Evolutionary conservation across 345 rosid genomes (phyloP), one percentile per base, ranked within the genome.

Genomic region (Excoecaria agallocha): DNA sequence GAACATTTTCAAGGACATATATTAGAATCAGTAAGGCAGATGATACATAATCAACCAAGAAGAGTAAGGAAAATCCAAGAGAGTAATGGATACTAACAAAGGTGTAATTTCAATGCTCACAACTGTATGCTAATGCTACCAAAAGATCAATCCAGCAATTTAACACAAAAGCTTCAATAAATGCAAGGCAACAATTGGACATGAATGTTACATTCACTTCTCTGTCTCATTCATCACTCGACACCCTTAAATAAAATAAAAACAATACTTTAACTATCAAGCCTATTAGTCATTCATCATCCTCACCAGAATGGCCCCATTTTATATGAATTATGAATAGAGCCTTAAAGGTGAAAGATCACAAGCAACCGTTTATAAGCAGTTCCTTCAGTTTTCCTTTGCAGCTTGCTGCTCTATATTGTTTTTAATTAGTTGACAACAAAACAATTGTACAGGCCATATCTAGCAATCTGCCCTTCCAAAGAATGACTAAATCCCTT

Each of bases 1-100:
- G 61, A 79, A 82, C 65, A 81, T 66, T 75, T 68, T 64, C 45
- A 71, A 19, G 48, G 11, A 64, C 38, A 24, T 35, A 56, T 64
- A 49, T 49, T 52, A 69, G 64, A 56, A 48, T 15, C 35, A 48
- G 51, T 58, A 58, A 57, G 19, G 58, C 73, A 72, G 22, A 39
- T 74, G 35, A n/a, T 49, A 35, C 22, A 66, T 22, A 62, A 60
- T 50, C 38, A 8, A 10, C 58, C 30, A 12, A 12, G n/a, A 54
- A 70, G 30, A 51, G 70, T 58, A 4, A 43, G 24, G 12, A 43
- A 52, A 30, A 24, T 43, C 51, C 16, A 17, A 69, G 24, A 17
- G 17, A 43, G 30, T 16, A 43, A 65, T 4, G 25, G 38, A 46
- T 19, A 16, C n/a, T 11, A 22, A 11, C 9, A 55, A 49, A 7